phyloP scores from a whole-genome alignment of 169 alveolate genomes.

The Neospora caninum region DNA sequence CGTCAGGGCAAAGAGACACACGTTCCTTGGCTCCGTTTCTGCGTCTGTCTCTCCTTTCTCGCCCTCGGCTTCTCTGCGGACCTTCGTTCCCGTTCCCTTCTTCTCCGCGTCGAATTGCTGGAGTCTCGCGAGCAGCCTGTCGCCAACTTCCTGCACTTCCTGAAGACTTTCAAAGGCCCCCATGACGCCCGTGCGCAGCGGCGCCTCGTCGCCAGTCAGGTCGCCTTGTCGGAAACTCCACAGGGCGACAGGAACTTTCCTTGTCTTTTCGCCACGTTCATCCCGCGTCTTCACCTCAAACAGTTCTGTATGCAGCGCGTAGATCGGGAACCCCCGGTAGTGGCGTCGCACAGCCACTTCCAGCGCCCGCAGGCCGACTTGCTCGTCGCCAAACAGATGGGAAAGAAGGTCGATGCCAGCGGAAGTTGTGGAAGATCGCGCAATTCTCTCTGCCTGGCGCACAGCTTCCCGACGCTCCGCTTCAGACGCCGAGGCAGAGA shows the following conservation, averaged over 20 bases:
- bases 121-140: background rate
- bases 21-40: constrained; percentile 31
- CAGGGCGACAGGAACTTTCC: background rate
- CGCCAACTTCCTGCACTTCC: background rate
- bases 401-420: constrained; percentile 36
- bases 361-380: constrained; percentile 26
- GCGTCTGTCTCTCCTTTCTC: background rate
- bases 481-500: background rate
- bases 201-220: background rate
- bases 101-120: constrained; percentile 2
- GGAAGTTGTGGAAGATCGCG: background rate
- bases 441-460: constrained; percentile 1
- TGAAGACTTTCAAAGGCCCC: background rate
- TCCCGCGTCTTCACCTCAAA: background rate
- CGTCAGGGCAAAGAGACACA: background rate
- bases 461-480: background rate
- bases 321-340: constrained; percentile 5
- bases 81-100: background rate
- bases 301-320: background rate
- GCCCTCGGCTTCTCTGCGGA: background rate
- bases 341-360: constrained; percentile 31
- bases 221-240: constrained; percentile 32
- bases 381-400: constrained; percentile 5
- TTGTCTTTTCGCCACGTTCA: background rate
- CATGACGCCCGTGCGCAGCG: background rate